Conservation (phyloP, 208 protist genomes). For the Tetramitus jugosus region DNA sequence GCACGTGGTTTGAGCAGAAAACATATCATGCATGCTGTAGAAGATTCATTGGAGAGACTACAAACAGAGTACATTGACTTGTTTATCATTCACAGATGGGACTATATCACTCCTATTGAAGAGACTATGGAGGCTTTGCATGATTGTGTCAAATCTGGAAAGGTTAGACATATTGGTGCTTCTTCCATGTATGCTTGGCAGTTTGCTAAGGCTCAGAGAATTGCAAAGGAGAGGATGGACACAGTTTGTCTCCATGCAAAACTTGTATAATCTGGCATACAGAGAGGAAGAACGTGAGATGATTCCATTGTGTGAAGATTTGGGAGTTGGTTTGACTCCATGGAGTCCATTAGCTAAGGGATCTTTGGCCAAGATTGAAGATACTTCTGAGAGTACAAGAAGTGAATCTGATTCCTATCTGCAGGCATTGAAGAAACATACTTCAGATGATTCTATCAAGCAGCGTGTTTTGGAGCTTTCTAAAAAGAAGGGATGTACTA, state of each 20-base stretch:
- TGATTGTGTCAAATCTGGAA: slow-evolving; percentile 8
- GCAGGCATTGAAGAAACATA: background rate
- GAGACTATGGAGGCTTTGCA: too few relatives aligned
- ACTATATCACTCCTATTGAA: slow-evolving; percentile 3
- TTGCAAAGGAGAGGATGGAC: background rate
- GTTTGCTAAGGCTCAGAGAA: too few relatives aligned
- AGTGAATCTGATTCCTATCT: background rate
- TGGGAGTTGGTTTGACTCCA: background rate
- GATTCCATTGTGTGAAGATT: background rate
- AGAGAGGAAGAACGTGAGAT: background rate
- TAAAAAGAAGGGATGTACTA: background rate
- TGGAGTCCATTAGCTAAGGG: background rate
- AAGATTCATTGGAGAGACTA: background rate
- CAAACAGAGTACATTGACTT: slow-evolving; percentile 16
- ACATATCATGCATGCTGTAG: background rate
- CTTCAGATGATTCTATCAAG: too few relatives aligned
- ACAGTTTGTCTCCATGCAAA: background rate
- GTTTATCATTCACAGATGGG: slow-evolving; percentile 15
- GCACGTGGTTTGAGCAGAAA: background rate
- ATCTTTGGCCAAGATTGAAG: background rate
- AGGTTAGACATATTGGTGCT: slow-evolving; percentile 16
- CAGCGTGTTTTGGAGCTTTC: background rate
- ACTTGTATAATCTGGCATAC: background rate
- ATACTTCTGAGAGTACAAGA: background rate
- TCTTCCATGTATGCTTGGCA: background rate